Conservation (phyloP, 208 protist species). For the Wallacemonas sp. region DNA sequence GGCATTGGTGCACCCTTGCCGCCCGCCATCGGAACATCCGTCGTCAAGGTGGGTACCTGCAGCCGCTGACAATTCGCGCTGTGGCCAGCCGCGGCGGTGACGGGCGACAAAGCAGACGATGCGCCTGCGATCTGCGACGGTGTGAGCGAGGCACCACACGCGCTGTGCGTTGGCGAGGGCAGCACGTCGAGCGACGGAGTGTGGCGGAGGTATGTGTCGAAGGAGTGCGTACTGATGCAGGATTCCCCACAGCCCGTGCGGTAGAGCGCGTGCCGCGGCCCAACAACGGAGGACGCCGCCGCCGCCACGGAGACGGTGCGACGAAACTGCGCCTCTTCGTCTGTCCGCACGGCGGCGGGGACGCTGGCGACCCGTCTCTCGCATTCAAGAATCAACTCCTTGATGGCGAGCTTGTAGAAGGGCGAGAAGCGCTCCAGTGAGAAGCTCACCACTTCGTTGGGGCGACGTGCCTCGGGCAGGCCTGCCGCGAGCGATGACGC, state of each 20-base stretch:
- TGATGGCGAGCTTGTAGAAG: constrained; percentile 73
- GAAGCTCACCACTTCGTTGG: too few relatives aligned
- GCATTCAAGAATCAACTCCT: constrained; percentile 73
- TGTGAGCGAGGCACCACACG: too few relatives aligned
- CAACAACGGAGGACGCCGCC: constrained; percentile 22
- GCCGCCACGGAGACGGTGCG: constrained; percentile 12
- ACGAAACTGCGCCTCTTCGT: constrained; percentile 27
- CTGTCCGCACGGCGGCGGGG: constrained; percentile 20
- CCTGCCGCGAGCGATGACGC: too few relatives aligned
- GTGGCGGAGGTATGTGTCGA: constrained; percentile 44
- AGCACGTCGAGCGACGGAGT: constrained; percentile 11
- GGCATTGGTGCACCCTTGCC: background rate
- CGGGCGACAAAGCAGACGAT: background rate
- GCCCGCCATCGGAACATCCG: background rate
- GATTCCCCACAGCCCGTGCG: background rate
- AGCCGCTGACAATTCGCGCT: too few relatives aligned
- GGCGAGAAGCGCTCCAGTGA: constrained; percentile 54
- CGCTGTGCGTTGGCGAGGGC: background rate
- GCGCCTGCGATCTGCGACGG: background rate
- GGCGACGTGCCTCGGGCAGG: too few relatives aligned
- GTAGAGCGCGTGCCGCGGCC: background rate
- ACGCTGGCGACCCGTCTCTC: constrained; percentile 66
- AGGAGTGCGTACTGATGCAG: constrained; percentile 34
- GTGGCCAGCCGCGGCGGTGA: background rate
- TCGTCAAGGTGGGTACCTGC: constrained; percentile 3